Conservation (phyloP, 345 rosid species). For the Eucalyptus curtisii region DNA sequence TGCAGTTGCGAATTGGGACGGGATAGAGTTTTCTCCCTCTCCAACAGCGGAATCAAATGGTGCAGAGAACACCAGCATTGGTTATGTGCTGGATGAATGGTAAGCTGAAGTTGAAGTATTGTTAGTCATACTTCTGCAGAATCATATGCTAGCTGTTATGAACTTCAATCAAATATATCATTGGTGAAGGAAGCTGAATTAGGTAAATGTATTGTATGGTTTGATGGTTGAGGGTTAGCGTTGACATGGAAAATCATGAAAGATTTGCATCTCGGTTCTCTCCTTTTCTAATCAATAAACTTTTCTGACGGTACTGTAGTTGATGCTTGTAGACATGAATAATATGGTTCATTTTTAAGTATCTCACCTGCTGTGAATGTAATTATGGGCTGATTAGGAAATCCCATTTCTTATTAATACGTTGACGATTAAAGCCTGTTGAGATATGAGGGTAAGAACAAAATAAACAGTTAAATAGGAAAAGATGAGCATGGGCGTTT, state of each 20-base stretch:
- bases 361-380: neutral
- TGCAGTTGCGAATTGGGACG: conserved; percentile 85
- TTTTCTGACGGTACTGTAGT: neutral
- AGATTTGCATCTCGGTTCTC: neutral
- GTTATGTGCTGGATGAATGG: conserved; percentile 86
- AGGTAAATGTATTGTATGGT: neutral
- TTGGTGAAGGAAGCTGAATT: neutral
- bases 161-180: neutral
- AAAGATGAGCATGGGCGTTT: neutral
- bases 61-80: conserved; percentile 22
- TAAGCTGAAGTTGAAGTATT: conserved; percentile 15
- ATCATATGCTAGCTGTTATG: neutral
- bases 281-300: neutral
- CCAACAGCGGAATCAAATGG: conserved; percentile 11
- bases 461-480: neutral
- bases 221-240: neutral
- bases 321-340: neutral
- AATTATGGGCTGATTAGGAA: neutral
- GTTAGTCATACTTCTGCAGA: neutral
- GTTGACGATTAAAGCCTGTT: neutral
- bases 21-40: conserved; percentile 16
- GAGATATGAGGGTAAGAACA: neutral
- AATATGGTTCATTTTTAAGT: neutral
- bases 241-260: neutral
- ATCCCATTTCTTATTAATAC: neutral